Evolutionary conservation across 345 rosid genomes (phyloP), one percentile per base, ranked within the genome.

Genomic region (Camelina laxa): DNA sequence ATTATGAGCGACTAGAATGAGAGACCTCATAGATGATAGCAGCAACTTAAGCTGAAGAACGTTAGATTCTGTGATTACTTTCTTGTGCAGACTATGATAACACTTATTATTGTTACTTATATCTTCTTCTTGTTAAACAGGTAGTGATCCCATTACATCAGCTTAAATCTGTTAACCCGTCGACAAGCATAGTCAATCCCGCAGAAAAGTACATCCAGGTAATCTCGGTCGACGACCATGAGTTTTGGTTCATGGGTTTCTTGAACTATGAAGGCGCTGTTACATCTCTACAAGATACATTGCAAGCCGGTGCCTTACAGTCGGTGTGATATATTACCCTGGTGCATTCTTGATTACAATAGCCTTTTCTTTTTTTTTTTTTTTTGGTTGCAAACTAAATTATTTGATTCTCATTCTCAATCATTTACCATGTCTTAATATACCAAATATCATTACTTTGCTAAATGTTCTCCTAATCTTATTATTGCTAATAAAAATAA

Each of bases 201-300:
- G 69, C 89, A 6, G 90, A 88, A 75, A 88, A 85, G 79, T 88
- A 88, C 70, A 75, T 88, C 56, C 93, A 86, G 80, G 84, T 86
- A 41, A 78, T 80, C 45, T 86, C 90, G 2, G 80, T 83, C 15
- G 93, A 88, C 41, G 81, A 79, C 60, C 91, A 81, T 62, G 87
- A 85, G 77, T 88, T 87, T 60, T 88, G 89, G 91, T 87, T 86
- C 83, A 85, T 88, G 91, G 89, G 91, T 33, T 84, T 85, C 67
- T 75, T 88, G 61, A 77, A 84, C 82, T 87, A 85, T 49, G 55
- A 68, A 13, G 84, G 79, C 21, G 91, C 91, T 35, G 82, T 81
- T 74, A 65, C 66, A 60, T 75, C 76, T 73, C 83, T 88, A 6
- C 75, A 68, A 77, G 83, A 81, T 56, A 78, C 79, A 27, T 74